Evolutionary conservation across 371 early-diverging fungal genomes (phyloP), one percentile per base, ranked within the genome.

Genomic region (Mortierella sp.): DNA sequence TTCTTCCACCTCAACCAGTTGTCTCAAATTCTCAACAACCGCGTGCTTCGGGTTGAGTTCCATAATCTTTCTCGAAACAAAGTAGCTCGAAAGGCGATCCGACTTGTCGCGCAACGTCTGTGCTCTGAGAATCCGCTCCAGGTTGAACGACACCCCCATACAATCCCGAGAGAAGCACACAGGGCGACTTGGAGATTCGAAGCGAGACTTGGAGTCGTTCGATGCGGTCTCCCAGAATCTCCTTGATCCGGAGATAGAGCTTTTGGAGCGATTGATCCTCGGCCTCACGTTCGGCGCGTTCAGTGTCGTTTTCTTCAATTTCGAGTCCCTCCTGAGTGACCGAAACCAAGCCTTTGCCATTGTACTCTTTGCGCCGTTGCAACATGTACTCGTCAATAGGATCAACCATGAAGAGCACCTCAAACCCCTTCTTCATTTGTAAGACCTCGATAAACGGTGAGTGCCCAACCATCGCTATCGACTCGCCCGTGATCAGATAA

Each of bases 71-170:
- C 99, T 99, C 89, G 96, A 95, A 52, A 96, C 96, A 98, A 98
- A 97, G 96, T 98, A 99, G 60, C 95, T 90, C 60, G 97, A 95
- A 98, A 98, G 98, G 86, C 9, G 45, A 9, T 44, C 45, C 3
- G 95, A 94, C 70, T 94, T 93, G 91, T 99, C 99, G 89, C 98
- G 97, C 83, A 98, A 95, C 55, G 99, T 98, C 92, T 99, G 99
- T 60, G 99, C 97, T 93, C 96, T 98, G 98, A 99, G 99, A 95
- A 99, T 99, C 91, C 98, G 96, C 92, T 99, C 99, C 98, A 98
- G 98, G 95, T 99, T 98, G 89, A 98, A 98, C 48, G 99, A 97
- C 98, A 99, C n/a, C 98, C 76, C 99, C 99, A 87, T 96, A 99
- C 89, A 98, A 98, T 79, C 98, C 97, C 71, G 99, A 98, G 86